phyloP scores from a whole-genome alignment of 768 basidiomycete species.

The Lentinula sp. region DNA sequence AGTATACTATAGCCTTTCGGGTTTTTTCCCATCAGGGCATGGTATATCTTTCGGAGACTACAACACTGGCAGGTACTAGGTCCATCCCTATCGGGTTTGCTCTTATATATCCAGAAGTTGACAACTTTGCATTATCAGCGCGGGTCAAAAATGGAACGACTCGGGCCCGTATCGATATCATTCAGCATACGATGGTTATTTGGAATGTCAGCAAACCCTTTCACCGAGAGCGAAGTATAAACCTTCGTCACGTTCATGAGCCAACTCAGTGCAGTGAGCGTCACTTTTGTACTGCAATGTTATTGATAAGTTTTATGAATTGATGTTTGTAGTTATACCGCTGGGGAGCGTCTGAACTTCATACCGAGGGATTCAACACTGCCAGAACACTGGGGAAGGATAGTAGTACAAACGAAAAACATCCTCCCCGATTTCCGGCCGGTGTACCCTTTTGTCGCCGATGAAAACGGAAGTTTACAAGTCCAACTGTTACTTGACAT shows the following conservation, averaged over 20 bases:
- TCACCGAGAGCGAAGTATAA: neutral
- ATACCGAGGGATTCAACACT: neutral
- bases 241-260: neutral
- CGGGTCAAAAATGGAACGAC: neutral
- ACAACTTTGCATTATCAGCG: neutral
- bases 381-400: neutral
- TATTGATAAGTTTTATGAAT: neutral
- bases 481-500: conserved; percentile 4
- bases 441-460: conserved; percentile 18
- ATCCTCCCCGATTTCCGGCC: conserved; percentile 1
- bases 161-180: neutral
- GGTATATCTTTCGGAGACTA: neutral
- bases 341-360: neutral
- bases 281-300: neutral
- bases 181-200: neutral
- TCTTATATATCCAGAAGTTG: neutral
- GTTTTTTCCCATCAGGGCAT: too few species aligned
- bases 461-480: conserved; percentile 41
- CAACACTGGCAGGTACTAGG: neutral
- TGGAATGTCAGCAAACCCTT: neutral
- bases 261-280: neutral
- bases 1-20: too few species aligned
- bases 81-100: conserved; percentile 2
- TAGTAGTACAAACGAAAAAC: neutral
- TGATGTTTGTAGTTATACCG: neutral